Percentiles rank a stretch among this genome's conserved stretches.
These are phyloP conservation scores for Hyphopichia pseudoburtonii DNA, from an alignment of 1,139 yeast genomes.

Conservation along the genomic window DNA sequence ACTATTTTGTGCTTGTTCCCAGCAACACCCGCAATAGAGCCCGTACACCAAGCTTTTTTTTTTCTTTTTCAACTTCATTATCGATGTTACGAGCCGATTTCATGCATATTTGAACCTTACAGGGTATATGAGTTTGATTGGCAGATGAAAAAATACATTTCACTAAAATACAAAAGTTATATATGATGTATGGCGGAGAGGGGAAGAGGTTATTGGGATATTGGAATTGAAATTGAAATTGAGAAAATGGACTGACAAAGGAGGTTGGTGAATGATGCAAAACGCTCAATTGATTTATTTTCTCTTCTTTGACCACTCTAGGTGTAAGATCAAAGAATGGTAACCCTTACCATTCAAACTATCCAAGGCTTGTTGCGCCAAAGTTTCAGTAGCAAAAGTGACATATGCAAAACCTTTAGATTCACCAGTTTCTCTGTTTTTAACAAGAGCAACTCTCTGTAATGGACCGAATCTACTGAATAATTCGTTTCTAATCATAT, in stretches of 20 bases:
- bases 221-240: no score
- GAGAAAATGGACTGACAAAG: no score
- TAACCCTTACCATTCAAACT: slow-evolving; percentile 87
- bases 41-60: no score
- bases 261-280: no score
- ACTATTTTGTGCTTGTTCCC: no score
- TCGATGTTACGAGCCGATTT: no score
- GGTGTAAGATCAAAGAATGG: slow-evolving; percentile 83
- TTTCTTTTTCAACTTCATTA: no score
- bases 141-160: no score
- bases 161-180: slow-evolving; percentile 1
- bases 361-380: slow-evolving; percentile 79
- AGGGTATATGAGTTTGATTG: no score
- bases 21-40: no score
- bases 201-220: background rate
- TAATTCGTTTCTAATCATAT: slow-evolving; percentile 71
- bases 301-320: slow-evolving; percentile 59
- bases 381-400: slow-evolving; percentile 65
- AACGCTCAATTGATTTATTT: no score
- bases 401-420: slow-evolving; percentile 98
- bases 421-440: slow-evolving; percentile 91
- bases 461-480: slow-evolving; percentile 72
- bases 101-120: no score
- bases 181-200: background rate
- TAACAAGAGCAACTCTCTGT: slow-evolving; percentile 79